Conservation (phyloP, 2,329 filamentous ascomycete genomes). For the Lachnellula arida region DNA sequence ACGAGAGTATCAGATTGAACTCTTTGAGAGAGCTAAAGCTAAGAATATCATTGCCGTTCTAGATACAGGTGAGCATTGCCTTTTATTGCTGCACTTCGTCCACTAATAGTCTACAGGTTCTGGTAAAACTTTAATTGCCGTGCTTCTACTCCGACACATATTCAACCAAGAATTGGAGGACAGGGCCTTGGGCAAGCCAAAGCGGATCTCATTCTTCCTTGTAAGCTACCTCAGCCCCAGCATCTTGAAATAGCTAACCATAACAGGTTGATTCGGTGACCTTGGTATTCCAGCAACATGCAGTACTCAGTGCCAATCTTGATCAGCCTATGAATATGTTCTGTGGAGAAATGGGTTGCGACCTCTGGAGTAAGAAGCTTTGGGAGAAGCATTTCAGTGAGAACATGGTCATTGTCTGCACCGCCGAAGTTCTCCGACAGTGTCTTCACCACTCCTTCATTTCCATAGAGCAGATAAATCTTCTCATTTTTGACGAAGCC, state of each 20-base stretch:
- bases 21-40: slow-evolving; percentile 81
- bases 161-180: slow-evolving; percentile 73
- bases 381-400: slow-evolving; percentile 55
- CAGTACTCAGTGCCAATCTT: slow-evolving; percentile 76
- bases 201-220: slow-evolving; percentile 77
- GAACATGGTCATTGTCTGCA: slow-evolving; percentile 87
- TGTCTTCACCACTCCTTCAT: slow-evolving; percentile 77
- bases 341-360: slow-evolving; percentile 63
- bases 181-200: slow-evolving; percentile 52
- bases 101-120: slow-evolving; percentile 52
- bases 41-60: slow-evolving; percentile 90
- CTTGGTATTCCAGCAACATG: slow-evolving; percentile 83
- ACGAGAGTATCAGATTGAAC: slow-evolving; percentile 84
- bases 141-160: slow-evolving; percentile 71
- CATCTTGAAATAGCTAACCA: slow-evolving; percentile 9
- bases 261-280: slow-evolving; percentile 75
- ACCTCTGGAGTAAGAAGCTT: slow-evolving; percentile 54
- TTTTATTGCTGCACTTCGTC: background rate
- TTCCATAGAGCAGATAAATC: slow-evolving; percentile 75
- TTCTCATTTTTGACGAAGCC: slow-evolving; percentile 92
- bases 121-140: slow-evolving; percentile 95
- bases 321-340: slow-evolving; percentile 70
- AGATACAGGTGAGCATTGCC: slow-evolving; percentile 62
- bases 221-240: slow-evolving; percentile 37
- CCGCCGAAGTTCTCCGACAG: slow-evolving; percentile 77